A percentile compares a stretch with the other conserved stretches of the same genome.
These are phyloP conservation scores for Tuber melanosporum DNA, from an alignment of 495 filamentous ascomycete species.

Conservation along the genomic window DNA sequence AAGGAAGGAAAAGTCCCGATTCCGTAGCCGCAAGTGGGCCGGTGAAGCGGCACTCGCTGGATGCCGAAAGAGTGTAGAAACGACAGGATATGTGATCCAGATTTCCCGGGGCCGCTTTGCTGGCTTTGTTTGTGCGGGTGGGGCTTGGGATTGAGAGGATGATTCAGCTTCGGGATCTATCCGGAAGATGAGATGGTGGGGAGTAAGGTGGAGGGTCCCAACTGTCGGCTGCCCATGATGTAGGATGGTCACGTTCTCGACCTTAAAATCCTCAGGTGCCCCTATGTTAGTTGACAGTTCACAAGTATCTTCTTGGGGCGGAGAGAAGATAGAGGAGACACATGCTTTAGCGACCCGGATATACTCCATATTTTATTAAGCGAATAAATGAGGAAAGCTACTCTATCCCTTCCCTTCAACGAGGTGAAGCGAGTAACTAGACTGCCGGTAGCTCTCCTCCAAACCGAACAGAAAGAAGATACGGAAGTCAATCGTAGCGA, in stretches of 20 bases:
- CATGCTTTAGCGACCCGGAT: constrained; percentile 40
- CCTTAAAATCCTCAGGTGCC: constrained; percentile 43
- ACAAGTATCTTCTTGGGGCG: background rate
- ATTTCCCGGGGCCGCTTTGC: constrained; percentile 55
- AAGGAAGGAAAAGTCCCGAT: constrained; percentile 87
- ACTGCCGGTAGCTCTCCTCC: background rate
- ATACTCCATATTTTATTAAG: constrained; percentile 34
- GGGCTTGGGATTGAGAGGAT: constrained; percentile 9
- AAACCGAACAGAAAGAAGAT: background rate
- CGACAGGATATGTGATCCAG: constrained; percentile 92
- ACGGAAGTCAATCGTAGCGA: background rate
- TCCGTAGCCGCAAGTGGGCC: constrained; percentile 79
- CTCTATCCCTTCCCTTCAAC: background rate
- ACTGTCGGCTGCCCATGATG: constrained; percentile 56
- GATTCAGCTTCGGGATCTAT: constrained; percentile 35
- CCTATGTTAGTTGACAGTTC: constrained; percentile 8
- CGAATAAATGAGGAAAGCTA: background rate
- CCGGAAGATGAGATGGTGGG: constrained; percentile 61
- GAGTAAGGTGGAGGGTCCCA: constrained; percentile 58
- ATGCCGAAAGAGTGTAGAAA: constrained; percentile 63
- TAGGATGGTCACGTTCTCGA: constrained; percentile 59
- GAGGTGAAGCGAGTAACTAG: background rate
- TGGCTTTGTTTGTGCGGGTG: constrained; percentile 14
- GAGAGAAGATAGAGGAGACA: background rate
- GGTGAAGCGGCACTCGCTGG: constrained; percentile 63